Base-by-base conservation (phyloP, 2,329 filamentous ascomycete species). In the Neofusicoccum kwambonambiense region DNA sequence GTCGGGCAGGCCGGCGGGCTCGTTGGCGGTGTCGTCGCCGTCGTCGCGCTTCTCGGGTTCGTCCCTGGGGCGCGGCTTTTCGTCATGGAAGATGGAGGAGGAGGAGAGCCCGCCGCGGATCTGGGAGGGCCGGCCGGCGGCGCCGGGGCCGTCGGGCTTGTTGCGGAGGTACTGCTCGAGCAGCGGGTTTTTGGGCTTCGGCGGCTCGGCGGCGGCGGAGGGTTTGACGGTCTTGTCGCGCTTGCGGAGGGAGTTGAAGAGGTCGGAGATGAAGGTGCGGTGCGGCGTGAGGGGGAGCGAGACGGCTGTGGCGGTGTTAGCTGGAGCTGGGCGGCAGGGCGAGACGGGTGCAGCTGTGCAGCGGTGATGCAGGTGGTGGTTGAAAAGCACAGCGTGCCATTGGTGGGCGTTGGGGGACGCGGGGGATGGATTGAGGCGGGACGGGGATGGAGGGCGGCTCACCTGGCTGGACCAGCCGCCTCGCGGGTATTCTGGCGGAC, bases 401-500 rank as follows among this genome's bases (percentile, higher is more conserved):
- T 57, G 54, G 19, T 6, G 22, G 37, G 37, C 12, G 8, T 3
- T 7, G 19, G 0, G 1, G 27, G 54, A 6, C 7, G 27, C 6
- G 4, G 8, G 31, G 39, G 7, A 11, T 6, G 39, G 22, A 45
- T 57, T 57, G 54, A 8, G 39, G 13, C 31, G 8, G 27, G 19
- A n/a, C 2, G 22, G 15, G 11, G 39, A 19, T 15, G 41, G 41
- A n/a, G 22, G 6, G n/a, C 3, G 17, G n/a, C 82, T 65, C 83
- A 91, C 89, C 86, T 75, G 83, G 81, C 73, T 82, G 80, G 64
- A 84, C 81, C 70, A 89, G 79, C 79, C 85, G 85, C 80, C 86
- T 80, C 71, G 87, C 82, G 70, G 88, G 87, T 73, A 87, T 79
- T 76, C 85, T 84, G 71, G 89, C 77, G 79, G 83, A 90, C 89